A percentile compares a stretch with the other conserved stretches of the same genome.
Evolutionary conservation across 169 alveolate genomes (phyloP).

Genomic region (Cryptosporidium parvum): DNA sequence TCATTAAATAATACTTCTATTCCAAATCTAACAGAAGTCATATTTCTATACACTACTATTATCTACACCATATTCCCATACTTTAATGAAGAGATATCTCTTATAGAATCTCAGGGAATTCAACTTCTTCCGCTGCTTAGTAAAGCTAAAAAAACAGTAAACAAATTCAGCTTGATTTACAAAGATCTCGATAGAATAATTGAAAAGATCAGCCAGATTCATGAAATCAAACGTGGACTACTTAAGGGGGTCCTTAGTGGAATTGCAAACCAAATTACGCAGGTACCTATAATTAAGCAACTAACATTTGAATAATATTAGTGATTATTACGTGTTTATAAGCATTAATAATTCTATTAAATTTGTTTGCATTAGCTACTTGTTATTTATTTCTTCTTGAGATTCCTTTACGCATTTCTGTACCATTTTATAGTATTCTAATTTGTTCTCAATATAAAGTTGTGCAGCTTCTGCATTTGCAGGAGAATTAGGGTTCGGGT

Average conservation of each 20-base stretch:
- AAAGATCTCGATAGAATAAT: conserved; percentile 31
- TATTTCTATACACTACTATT: conserved; percentile 12
- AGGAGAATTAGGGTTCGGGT: conserved; percentile 89
- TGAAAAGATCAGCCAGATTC: background rate
- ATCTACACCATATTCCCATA: conserved; percentile 24
- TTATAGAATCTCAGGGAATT: background rate
- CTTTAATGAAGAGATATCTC: background rate
- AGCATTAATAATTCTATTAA: background rate
- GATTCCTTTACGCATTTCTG: conserved; percentile 84
- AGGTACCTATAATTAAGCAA: conserved; percentile 50
- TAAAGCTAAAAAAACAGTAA: conserved; percentile 12
- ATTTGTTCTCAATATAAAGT: conserved; percentile 83
- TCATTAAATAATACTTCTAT: background rate
- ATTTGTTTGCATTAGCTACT: background rate
- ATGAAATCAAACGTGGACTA: conserved; percentile 3
- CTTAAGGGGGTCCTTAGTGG: conserved; percentile 22
- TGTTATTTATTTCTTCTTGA: conserved; percentile 29
- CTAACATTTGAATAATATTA: background rate
- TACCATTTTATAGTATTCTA: conserved; percentile 85
- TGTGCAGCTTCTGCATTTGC: conserved; percentile 90
- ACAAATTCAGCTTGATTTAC: background rate
- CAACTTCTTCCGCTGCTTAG: background rate
- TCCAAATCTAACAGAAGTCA: conserved; percentile 1
- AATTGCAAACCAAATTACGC: conserved; percentile 35
- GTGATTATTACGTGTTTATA: background rate